A percentile compares a stretch with the other conserved stretches of the same genome.
phyloP scores from a whole-genome alignment of 2,329 filamentous ascomycete species.

The Macrophomina pseudophaseolina region DNA sequence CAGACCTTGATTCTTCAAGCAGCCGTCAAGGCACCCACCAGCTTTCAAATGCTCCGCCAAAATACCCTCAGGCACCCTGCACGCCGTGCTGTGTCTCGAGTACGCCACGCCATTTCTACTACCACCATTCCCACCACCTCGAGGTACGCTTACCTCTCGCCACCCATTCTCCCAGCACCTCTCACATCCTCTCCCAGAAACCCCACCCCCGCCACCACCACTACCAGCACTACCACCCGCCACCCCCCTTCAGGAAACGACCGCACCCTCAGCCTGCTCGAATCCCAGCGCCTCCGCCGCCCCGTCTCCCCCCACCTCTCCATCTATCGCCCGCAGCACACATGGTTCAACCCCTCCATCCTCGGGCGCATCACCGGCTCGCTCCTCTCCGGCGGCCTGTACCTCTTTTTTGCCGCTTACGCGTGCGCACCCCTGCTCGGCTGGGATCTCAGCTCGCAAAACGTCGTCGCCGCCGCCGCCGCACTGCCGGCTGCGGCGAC shows the following conservation, averaged over 20 bases:
- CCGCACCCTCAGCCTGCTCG: conserved; percentile 68
- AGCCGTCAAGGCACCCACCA: too few relatives aligned
- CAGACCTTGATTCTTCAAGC: too few relatives aligned
- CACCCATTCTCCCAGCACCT: background rate
- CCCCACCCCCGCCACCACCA: background rate
- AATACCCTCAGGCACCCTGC: too few relatives aligned
- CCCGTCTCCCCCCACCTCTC: conserved; percentile 83
- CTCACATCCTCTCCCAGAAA: background rate
- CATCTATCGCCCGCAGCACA: conserved; percentile 87
- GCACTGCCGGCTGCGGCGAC: conserved; percentile 54
- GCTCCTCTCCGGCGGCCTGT: conserved; percentile 73
- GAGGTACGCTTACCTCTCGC: background rate
- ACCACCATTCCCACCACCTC: too few relatives aligned
- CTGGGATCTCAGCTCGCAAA: conserved; percentile 69
- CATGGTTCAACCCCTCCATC: conserved; percentile 72
- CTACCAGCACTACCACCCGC: too few relatives aligned
- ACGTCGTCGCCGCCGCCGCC: conserved; percentile 68
- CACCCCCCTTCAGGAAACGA: conserved; percentile 27
- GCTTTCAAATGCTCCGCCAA: too few relatives aligned
- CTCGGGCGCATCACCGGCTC: conserved; percentile 85
- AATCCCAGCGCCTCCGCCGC: conserved; percentile 77
- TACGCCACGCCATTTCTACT: too few relatives aligned
- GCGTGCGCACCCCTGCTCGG: conserved; percentile 77
- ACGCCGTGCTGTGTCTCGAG: too few relatives aligned
- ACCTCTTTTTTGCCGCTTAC: conserved; percentile 81